phyloP scores from a whole-genome alignment of 805 yeast species.

The Lachancea lanzarotensis region DNA sequence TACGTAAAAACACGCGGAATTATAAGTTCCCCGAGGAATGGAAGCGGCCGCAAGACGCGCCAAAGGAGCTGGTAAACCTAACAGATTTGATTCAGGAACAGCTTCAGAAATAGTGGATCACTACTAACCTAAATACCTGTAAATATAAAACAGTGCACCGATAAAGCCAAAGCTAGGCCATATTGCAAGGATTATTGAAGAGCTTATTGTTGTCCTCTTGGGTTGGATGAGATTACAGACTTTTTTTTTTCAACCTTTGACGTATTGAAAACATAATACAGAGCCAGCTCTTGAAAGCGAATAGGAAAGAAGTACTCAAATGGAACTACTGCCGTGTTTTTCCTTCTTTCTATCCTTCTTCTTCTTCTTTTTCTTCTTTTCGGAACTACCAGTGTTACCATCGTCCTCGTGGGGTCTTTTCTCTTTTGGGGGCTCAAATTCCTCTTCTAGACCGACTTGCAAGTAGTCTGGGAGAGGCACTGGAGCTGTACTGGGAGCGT shows the following conservation, averaged over 20 bases:
- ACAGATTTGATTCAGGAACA: constrained; percentile 12
- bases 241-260: neutral
- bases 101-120: constrained; percentile 3
- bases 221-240: neutral
- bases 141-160: neutral
- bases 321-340: constrained; percentile 13
- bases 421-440: constrained; percentile 24
- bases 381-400: constrained; percentile 25
- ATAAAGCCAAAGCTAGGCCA: neutral
- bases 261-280: neutral
- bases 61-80: constrained; percentile 34
- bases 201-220: too few species aligned
- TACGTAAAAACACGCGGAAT: constrained; percentile 36
- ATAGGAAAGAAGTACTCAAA: neutral
- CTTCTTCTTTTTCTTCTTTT: constrained; percentile 44
- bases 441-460: constrained; percentile 17
- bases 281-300: neutral
- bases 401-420: constrained; percentile 36
- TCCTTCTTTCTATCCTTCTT: constrained; percentile 48
- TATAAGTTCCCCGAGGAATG: constrained; percentile 70
- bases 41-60: constrained; percentile 70
- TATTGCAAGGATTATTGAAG: too few species aligned
- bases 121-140: neutral
- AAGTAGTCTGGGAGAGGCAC: constrained; percentile 36
- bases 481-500: constrained; percentile 36